Percentiles rank a stretch among this genome's conserved stretches.
Evolutionary conservation across 78 protist genomes (phyloP).

Genomic region (Pelomyxa schiedti): DNA sequence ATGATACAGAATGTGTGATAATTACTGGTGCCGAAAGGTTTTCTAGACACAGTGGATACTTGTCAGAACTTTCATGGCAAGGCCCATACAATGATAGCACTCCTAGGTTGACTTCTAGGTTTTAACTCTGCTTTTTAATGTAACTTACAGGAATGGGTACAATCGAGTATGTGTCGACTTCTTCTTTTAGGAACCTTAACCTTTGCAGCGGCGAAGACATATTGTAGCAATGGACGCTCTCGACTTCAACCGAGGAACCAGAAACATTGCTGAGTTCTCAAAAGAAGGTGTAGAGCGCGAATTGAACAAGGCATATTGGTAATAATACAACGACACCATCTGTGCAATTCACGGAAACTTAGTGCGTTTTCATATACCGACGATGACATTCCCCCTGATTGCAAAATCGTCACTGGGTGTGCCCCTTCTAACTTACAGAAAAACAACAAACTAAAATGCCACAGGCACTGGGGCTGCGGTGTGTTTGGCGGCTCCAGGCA

Average conservation of each 20-base stretch:
- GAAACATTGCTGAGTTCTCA: neutral
- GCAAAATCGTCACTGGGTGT: neutral
- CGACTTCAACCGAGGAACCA: slow-evolving; percentile 5
- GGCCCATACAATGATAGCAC: slow-evolving; percentile 19
- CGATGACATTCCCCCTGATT: neutral
- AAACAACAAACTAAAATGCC: neutral
- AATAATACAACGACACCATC: neutral
- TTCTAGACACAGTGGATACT: slow-evolving; percentile 38
- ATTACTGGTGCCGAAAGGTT: slow-evolving; percentile 50
- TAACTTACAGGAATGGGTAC: neutral
- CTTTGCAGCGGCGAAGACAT: neutral
- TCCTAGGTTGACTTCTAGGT: neutral
- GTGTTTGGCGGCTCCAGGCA: slow-evolving; percentile 59
- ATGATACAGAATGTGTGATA: slow-evolving; percentile 41
- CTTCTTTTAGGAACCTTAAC: neutral
- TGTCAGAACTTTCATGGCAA: slow-evolving; percentile 23
- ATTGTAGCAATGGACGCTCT: slow-evolving; percentile 56
- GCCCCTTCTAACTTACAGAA: neutral
- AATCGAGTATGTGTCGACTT: neutral
- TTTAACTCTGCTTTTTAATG: neutral
- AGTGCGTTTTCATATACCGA: neutral
- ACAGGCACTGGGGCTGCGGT: slow-evolving; percentile 79
- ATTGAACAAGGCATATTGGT: slow-evolving; percentile 33
- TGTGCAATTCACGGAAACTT: neutral
- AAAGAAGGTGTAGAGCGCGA: slow-evolving; percentile 17